phyloP scores from a whole-genome alignment of 176 grass and related monocot species.

The Oryza meyeriana region DNA sequence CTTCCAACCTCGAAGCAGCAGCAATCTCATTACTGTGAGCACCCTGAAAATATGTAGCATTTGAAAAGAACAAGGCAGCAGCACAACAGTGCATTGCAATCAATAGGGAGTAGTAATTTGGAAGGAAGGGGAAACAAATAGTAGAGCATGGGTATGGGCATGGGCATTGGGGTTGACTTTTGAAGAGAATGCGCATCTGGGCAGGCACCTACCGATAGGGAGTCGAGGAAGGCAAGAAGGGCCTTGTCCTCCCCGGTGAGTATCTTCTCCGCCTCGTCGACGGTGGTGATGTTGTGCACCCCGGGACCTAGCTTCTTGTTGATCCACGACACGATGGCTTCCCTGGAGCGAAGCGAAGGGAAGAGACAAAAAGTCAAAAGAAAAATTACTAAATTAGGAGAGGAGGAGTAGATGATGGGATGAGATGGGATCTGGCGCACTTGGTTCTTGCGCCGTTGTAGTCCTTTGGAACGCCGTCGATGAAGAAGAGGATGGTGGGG shows the following conservation, averaged over 20 bases:
- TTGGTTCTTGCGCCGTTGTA: slow-evolving; percentile 65
- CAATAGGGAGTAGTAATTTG: neutral
- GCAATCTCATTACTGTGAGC: slow-evolving; percentile 65
- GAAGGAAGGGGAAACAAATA: neutral
- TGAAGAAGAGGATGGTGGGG: slow-evolving; percentile 83
- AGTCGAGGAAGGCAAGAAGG: slow-evolving; percentile 60
- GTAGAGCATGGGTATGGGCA: no score
- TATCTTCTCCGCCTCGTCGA: slow-evolving; percentile 68
- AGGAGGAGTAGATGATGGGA: no score
- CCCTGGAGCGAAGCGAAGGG: slow-evolving; percentile 26
- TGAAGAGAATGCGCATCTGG: neutral
- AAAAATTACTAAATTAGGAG: neutral
- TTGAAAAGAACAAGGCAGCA: neutral
- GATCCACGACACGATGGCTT: slow-evolving; percentile 81
- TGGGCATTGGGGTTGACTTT: neutral
- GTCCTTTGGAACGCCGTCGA: slow-evolving; percentile 74
- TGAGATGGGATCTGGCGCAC: slow-evolving; percentile 10
- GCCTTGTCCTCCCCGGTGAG: slow-evolving; percentile 63
- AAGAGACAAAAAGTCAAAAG: neutral
- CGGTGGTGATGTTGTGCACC: slow-evolving; percentile 60
- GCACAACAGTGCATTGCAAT: no score
- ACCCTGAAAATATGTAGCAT: slow-evolving; percentile 41
- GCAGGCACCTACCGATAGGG: slow-evolving; percentile 46
- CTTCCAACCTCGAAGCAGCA: slow-evolving; percentile 83
- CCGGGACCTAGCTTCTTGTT: slow-evolving; percentile 89